phyloP scores from a whole-genome alignment of 768 basidiomycete genomes.

The Saitozyma sp. region DNA sequence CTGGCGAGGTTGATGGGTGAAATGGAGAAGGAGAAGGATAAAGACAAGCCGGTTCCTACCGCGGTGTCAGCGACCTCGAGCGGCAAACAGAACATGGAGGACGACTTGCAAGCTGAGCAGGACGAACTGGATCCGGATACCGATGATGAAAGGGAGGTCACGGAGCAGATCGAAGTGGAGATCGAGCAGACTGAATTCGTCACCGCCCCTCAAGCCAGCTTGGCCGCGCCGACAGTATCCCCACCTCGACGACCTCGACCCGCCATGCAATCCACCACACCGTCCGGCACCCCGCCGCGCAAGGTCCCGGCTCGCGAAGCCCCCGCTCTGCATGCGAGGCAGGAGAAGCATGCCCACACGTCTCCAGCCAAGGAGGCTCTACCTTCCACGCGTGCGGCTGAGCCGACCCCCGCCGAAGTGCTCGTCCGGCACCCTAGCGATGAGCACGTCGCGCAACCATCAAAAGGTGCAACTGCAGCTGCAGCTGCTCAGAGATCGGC shows the following conservation, averaged over 20 bases:
- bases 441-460: not conserved
- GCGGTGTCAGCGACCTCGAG: not conserved
- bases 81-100: slow-evolving; percentile 4
- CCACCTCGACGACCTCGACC: slow-evolving; percentile 5
- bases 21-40: slow-evolving; percentile 4
- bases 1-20: slow-evolving; percentile 27
- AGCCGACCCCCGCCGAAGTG: not conserved
- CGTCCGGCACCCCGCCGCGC: slow-evolving; percentile 24
- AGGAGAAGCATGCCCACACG: slow-evolving; percentile 13
- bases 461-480: too few relatives aligned
- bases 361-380: slow-evolving; percentile 2
- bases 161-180: slow-evolving; percentile 8
- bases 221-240: slow-evolving; percentile 1
- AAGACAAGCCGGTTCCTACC: not conserved
- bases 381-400: not conserved
- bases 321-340: slow-evolving; percentile 4
- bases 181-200: slow-evolving; percentile 8
- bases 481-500: too few relatives aligned
- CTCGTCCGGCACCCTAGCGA: not conserved
- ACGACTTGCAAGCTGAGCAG: slow-evolving; percentile 9
- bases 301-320: slow-evolving; percentile 1
- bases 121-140: not conserved
- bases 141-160: slow-evolving; percentile 9
- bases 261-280: slow-evolving; percentile 21
- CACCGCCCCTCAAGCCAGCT: slow-evolving; percentile 5